Evolutionary conservation across 192 early-diverging fungal genomes (phyloP).

Genomic region (Gonapodya prolifera): DNA sequence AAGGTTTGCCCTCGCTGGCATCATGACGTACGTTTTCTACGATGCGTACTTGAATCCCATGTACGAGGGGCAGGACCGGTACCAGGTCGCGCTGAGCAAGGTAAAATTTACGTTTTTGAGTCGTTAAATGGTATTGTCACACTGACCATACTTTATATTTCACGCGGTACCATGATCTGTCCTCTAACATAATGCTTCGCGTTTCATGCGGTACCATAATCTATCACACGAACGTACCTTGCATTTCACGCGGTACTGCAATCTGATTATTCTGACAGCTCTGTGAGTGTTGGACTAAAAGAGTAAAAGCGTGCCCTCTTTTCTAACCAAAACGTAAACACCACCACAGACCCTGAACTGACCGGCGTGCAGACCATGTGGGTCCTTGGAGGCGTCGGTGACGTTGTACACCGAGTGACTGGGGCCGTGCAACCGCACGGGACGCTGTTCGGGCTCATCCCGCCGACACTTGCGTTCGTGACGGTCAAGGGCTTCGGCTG

Average conservation of each 20-base stretch:
- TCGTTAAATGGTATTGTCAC: not conserved
- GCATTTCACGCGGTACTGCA: no score
- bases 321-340: no score
- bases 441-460: not conserved
- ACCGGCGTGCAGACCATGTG: slow-evolving; percentile 3
- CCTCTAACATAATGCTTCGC: no score
- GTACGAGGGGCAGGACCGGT: not conserved
- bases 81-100: not conserved
- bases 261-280: no score
- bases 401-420: not conserved
- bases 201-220: no score
- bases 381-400: not conserved
- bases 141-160: not conserved
- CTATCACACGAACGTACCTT: no score
- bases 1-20: not conserved
- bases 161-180: no score
- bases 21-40: not conserved
- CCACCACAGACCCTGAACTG: not conserved
- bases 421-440: not conserved
- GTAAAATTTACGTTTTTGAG: not conserved
- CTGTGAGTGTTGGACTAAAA: no score
- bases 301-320: no score
- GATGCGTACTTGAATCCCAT: slow-evolving; percentile 1
- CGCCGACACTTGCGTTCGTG: not conserved
- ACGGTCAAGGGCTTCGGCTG: slow-evolving; percentile 1